phyloP scores from a whole-genome alignment of 805 yeast species.

The Nakazawaea populi region DNA sequence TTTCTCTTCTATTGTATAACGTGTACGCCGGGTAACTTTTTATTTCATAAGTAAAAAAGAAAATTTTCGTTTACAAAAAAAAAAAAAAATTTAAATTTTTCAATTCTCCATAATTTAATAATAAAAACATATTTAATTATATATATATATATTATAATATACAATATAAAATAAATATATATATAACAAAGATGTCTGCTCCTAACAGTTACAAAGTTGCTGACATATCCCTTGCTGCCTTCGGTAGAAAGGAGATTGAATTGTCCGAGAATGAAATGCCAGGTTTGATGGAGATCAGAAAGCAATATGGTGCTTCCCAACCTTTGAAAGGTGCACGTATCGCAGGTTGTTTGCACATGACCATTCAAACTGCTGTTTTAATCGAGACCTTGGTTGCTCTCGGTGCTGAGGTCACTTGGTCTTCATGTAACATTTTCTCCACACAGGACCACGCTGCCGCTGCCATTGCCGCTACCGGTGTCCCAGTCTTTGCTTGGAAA shows the following conservation, averaged over 20 bases:
- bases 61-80: conserved; percentile 3
- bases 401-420: conserved; percentile 99
- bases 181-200: conserved; percentile 40
- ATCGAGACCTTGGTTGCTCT: conserved; percentile 95
- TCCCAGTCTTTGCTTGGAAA: conserved; percentile 99
- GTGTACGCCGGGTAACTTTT: not conserved
- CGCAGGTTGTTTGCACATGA: conserved; percentile 99
- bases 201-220: conserved; percentile 90
- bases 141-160: not conserved
- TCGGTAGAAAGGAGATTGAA: conserved; percentile 99
- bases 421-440: conserved; percentile 98
- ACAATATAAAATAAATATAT: not conserved
- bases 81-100: not conserved
- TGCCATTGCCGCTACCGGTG: conserved; percentile 99
- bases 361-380: conserved; percentile 98
- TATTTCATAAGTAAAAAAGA: not conserved
- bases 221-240: conserved; percentile 97
- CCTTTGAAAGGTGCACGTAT: conserved; percentile 98
- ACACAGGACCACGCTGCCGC: conserved; percentile 99
- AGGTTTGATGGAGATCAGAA: conserved; percentile 97
- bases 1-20: no score
- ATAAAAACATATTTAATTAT: no score
- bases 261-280: conserved; percentile 99
- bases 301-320: conserved; percentile 83
- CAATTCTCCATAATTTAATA: not conserved